Evolutionary conservation across 2,329 filamentous ascomycete genomes (phyloP), one percentile per base, ranked within the genome.

Genomic region (Calonectria crousiana): DNA sequence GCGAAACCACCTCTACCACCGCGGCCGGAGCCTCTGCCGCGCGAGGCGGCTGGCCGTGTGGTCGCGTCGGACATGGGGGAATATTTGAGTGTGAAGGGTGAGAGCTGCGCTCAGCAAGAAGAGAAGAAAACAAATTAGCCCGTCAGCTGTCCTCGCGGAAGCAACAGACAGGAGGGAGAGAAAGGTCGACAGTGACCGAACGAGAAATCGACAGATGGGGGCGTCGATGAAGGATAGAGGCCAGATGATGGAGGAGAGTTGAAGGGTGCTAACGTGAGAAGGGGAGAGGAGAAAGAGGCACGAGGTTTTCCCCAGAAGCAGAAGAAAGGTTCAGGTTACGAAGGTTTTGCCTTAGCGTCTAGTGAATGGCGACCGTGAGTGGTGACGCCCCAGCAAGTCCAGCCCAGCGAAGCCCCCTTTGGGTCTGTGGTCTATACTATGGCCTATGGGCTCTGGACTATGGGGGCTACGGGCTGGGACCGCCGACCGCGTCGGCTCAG

Each of bases 11-110:
- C 93, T 88, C 94, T 91, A 84, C 95, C 95, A 84, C 96, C 96
- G 86, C 96, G 94, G 87, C 93, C 91, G 85, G 95, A 94, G 89
- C 95, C 95, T 92, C 97, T 94, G 88, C 96, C 96, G 88, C 96
- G 95, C 89, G 92, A 87, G 88, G 95, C 92, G 86, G 93, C 91
- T 85, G 94, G 91, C 91, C 96, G 92, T 88, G 94, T 91, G 90
- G 95, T 94, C 89, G 95, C 92, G 92, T 98, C 96, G 91, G 97
- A 98, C 97, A 98, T 98, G 88, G 86, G 87, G 82, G 80, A 85
- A 41, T 64, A 64, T 85, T 81, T 79, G 85, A 83, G 84, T 86
- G 76, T 80, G 78, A 73, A 58, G 73, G 78, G 76, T 76, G 78
- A 78, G 79, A 80, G 79, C 79, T 80, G 78, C 75, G 79, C 79